Evolutionary conservation across 306 rosid species (phyloP).

Genomic region (Sophora flavescens): DNA sequence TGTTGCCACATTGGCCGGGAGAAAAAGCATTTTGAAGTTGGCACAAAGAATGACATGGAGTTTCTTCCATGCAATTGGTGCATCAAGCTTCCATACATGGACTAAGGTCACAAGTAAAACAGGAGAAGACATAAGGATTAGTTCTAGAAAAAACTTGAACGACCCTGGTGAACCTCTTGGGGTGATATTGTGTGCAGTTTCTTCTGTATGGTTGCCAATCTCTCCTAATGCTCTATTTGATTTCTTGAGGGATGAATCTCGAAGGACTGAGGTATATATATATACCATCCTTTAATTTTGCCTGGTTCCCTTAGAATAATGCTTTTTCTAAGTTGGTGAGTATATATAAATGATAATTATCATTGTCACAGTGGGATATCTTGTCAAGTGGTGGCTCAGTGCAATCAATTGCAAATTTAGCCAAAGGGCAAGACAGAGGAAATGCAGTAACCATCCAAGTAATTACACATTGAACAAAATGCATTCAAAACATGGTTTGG

Average conservation of each 20-base stretch:
- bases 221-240: conserved; percentile 69
- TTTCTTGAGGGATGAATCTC: conserved; percentile 85
- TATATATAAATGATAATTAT: conserved; percentile 21
- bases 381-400: conserved; percentile 81
- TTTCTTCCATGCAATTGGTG: conserved; percentile 86
- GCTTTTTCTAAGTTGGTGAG: not conserved
- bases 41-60: conserved; percentile 90
- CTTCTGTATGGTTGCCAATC: conserved; percentile 90
- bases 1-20: conserved; percentile 91
- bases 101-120: conserved; percentile 77
- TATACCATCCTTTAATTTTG: conserved; percentile 34
- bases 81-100: conserved; percentile 91
- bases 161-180: conserved; percentile 96
- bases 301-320: not conserved
- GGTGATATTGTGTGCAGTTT: conserved; percentile 88
- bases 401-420: conserved; percentile 77
- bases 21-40: conserved; percentile 90
- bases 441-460: conserved; percentile 91
- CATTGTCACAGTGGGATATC: conserved; percentile 79
- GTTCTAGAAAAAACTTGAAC: conserved; percentile 91
- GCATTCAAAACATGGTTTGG: conserved; percentile 14
- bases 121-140: conserved; percentile 88
- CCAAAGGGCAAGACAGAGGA: conserved; percentile 98
- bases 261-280: conserved; percentile 79
- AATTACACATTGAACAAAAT: conserved; percentile 28